Evolutionary conservation across 2,329 filamentous ascomycete genomes (phyloP).

Genomic region (Ambrosiella xylebori): DNA sequence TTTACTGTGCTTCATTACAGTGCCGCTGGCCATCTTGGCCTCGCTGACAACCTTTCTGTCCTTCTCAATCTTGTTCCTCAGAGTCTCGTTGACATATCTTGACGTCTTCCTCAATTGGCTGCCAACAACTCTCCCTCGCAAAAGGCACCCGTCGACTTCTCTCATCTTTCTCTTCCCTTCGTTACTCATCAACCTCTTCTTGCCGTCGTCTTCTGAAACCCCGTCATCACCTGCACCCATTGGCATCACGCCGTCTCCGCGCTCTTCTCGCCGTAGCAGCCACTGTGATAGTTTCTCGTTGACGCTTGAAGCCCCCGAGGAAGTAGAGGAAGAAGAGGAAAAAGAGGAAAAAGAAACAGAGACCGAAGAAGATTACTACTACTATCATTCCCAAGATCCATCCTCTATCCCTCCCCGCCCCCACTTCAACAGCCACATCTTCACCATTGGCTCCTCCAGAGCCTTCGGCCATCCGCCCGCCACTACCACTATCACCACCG

Average conservation of each 20-base stretch:
- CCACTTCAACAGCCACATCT: slow-evolving; percentile 9
- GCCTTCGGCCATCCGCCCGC: neutral
- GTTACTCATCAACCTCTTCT: no score
- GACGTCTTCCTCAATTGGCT: slow-evolving; percentile 43
- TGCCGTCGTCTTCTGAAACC: no score
- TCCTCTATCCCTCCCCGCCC: slow-evolving; percentile 2
- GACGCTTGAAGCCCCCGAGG: no score
- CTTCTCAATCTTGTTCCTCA: slow-evolving; percentile 41
- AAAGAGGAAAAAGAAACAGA: no score
- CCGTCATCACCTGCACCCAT: no score
- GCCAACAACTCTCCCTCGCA: slow-evolving; percentile 27
- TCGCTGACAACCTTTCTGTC: slow-evolving; percentile 45
- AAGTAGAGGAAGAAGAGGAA: no score
- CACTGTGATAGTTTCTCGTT: no score
- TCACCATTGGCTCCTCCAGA: neutral
- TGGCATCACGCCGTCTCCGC: no score
- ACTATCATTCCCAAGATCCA: slow-evolving; percentile 10
- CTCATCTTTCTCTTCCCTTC: no score
- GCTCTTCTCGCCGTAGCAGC: no score
- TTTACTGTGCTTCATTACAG: slow-evolving; percentile 42
- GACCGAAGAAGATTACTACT: no score
- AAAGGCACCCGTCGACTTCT: no score
- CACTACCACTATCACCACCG: neutral
- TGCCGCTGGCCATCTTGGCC: slow-evolving; percentile 46
- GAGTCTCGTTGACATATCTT: slow-evolving; percentile 44